These are phyloP conservation scores for Saccharomycopsis hybrid DNA, from an alignment of 1,139 yeast species.

Conservation along the genomic window DNA sequence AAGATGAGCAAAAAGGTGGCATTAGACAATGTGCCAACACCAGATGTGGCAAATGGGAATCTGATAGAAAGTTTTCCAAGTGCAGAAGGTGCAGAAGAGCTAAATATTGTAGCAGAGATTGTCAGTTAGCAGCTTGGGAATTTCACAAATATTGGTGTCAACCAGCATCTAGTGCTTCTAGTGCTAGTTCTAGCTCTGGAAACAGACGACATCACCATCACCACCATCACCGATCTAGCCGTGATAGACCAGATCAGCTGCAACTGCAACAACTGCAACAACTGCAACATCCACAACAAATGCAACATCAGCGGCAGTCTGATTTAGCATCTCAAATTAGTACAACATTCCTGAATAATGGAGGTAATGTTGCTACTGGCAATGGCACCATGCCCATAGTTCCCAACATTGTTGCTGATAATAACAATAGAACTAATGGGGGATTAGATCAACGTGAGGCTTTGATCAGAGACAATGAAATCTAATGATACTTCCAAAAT, in stretches of 20 bases:
- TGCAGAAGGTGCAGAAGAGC: conserved; percentile 93
- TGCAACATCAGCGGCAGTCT: background rate
- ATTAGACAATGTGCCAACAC: conserved; percentile 93
- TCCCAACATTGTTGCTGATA: background rate
- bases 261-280: background rate
- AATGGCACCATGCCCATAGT: no score
- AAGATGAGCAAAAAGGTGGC: conserved; percentile 82
- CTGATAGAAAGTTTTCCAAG: conserved; percentile 82
- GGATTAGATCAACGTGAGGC: no score
- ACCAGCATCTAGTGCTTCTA: conserved; percentile 10
- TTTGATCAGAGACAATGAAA: no score
- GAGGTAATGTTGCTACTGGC: no score
- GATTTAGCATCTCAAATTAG: no score
- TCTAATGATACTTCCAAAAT: no score
- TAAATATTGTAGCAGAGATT: conserved; percentile 86
- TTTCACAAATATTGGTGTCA: conserved; percentile 93
- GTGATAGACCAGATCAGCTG: background rate
- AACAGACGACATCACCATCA: conserved; percentile 8
- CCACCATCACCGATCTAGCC: conserved; percentile 4
- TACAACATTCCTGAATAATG: no score
- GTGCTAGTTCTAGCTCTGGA: background rate
- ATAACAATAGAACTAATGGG: no score
- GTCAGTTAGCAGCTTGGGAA: conserved; percentile 89
- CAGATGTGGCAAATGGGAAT: conserved; percentile 95
- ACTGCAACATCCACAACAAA: background rate